Conservation (phyloP, 2,329 filamentous ascomycete species). For the Fusarium sp. region DNA sequence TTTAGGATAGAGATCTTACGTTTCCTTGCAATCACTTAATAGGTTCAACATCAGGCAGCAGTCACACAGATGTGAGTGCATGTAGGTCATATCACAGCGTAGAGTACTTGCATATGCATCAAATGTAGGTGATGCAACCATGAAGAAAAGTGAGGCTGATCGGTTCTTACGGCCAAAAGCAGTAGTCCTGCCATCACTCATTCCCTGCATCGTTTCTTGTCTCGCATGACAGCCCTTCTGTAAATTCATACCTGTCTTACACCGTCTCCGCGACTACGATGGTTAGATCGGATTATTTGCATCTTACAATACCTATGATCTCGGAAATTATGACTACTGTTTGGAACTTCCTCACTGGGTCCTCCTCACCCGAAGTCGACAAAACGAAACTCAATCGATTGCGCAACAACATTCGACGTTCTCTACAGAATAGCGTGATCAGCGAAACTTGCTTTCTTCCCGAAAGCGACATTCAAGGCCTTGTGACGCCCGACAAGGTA, state of each 20-base stretch:
- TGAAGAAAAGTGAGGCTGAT: background rate
- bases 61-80: background rate
- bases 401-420: background rate
- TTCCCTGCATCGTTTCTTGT: background rate
- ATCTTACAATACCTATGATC: background rate
- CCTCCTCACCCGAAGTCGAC: background rate
- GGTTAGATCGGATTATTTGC: background rate
- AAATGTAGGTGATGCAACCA: background rate
- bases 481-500: background rate
- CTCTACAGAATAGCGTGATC: background rate
- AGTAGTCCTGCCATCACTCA: background rate
- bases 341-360: background rate
- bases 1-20: no score
- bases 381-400: background rate
- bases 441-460: background rate
- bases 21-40: no score
- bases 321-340: background rate
- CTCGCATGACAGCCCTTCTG: background rate
- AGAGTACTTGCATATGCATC: conserved; percentile 13
- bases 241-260: background rate
- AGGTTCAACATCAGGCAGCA: background rate
- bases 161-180: background rate
- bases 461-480: background rate
- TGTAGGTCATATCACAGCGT: background rate
- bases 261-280: no score